Evolutionary conservation across 192 early-diverging fungal genomes (phyloP).

Genomic region (Coemansia sp.): DNA sequence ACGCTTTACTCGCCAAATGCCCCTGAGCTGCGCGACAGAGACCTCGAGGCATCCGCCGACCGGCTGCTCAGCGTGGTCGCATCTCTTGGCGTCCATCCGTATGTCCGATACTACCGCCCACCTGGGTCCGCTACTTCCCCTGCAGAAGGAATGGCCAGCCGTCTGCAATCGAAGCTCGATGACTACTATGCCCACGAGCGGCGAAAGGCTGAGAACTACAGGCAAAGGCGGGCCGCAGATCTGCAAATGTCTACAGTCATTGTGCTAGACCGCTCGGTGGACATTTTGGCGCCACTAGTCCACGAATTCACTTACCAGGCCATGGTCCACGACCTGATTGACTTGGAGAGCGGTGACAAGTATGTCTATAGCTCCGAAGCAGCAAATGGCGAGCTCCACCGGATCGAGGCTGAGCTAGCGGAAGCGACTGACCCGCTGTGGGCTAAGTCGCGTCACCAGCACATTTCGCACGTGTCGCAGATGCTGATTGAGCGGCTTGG

Average conservation of each 20-base stretch:
- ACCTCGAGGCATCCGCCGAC: conserved; percentile 53
- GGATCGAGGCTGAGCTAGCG: conserved; percentile 32
- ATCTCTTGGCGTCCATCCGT: conserved; percentile 40
- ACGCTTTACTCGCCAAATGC: conserved; percentile 55
- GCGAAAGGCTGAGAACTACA: conserved; percentile 71
- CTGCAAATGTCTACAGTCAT: conserved; percentile 72
- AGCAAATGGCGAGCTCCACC: conserved; percentile 10
- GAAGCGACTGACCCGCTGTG: conserved; percentile 55
- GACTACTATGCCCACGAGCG: conserved; percentile 67
- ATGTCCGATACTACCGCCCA: conserved; percentile 50
- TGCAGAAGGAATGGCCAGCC: conserved; percentile 41
- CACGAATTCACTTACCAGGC: conserved; percentile 99
- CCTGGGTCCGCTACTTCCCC: background rate
- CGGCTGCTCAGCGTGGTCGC: conserved; percentile 48
- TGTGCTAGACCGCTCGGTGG: conserved; percentile 88
- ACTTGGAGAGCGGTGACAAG: conserved; percentile 37
- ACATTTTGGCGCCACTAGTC: conserved; percentile 85
- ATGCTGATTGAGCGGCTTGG: conserved; percentile 35
- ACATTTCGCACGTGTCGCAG: conserved; percentile 47
- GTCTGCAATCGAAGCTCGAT: conserved; percentile 69
- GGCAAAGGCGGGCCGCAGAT: conserved; percentile 9
- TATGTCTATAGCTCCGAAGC: conserved; percentile 17
- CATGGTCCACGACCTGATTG: conserved; percentile 90
- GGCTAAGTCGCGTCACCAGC: conserved; percentile 50
- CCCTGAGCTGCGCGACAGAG: conserved; percentile 6